Conservation (phyloP, 345 rosid genomes). For the Eucalyptus curtisii region DNA sequence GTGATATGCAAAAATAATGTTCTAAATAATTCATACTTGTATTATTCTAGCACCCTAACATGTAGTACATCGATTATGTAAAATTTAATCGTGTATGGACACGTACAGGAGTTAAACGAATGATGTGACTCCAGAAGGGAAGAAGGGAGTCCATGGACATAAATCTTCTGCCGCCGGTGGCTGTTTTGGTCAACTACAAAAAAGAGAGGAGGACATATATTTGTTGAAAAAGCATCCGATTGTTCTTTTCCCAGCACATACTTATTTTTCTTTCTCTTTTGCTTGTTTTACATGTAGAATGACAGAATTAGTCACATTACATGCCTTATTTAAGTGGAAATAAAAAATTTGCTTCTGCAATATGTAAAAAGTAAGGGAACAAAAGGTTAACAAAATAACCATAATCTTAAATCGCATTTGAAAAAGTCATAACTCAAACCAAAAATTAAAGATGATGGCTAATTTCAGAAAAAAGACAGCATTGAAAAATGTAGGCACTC, state of each 20-base stretch:
- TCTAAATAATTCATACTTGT: not conserved
- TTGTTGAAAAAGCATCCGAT: not conserved
- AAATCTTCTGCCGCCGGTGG: not conserved
- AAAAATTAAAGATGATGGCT: not conserved
- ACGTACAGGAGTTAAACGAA: no score
- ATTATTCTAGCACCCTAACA: not conserved
- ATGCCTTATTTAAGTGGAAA: not conserved
- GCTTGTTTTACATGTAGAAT: not conserved
- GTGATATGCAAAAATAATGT: no score
- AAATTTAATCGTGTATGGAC: no score
- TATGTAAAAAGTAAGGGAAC: not conserved
- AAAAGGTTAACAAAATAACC: not conserved
- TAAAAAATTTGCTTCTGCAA: not conserved
- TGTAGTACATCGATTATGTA: not conserved
- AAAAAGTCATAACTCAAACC: not conserved
- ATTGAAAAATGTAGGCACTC: not conserved
- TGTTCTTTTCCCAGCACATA: not conserved
- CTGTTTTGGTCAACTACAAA: not conserved
- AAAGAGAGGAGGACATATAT: not conserved
- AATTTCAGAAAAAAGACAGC: not conserved
- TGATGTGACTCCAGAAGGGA: no score
- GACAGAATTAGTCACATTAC: not conserved
- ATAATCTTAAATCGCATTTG: not conserved
- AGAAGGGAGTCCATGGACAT: not conserved
- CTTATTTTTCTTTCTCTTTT: not conserved